Evolutionary conservation across 129 eudicot species (phyloP), one percentile per base, ranked within the genome.

Genomic region (Escallonia herrerae): DNA sequence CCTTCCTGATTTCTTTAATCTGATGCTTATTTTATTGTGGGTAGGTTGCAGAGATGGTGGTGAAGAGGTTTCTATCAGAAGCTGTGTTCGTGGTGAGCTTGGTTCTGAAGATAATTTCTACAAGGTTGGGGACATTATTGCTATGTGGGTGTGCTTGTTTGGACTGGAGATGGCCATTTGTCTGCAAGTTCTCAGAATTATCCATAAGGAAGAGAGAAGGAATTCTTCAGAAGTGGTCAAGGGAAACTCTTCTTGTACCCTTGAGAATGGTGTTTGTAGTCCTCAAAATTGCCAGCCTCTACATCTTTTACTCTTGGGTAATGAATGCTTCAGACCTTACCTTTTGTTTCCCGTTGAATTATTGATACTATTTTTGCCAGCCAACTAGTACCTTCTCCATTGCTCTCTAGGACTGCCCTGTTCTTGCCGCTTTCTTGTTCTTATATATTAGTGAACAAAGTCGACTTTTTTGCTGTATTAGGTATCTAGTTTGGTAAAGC

Each of bases 151-250:
- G 39, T 7, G 50, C 68, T 65, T 86, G 95, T 82, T 86, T 94
- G 43, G 86, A 74, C 55, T 71, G 83, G 81, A 86, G 55, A 50
- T 94, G 87, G 87, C 99, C 99, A 15, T 94, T 94, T 62, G 58
- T 94, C 61, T 86, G 78, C 74, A 83, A 76, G 8, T 94, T 94
- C 63, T 77, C 90, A 0, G 88, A 94, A 60, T 64, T 94, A 46
- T 46, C 76, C n/a, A 58, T 86, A 77, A 63, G 67, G 42, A 80
- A 80, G 60, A 89, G 97, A 74, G 99, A 94, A 69, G 46, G 52
- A 40, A 9, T 94, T 50, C 95, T 94, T n/a, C 87, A 79, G 46
- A 83, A 65, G 61, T 94, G 97, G 99, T 89, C 96, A 10, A 82
- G 43, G 3, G 73, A 64, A 62, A 50, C 77, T 22, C 56, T 60